Conservation (phyloP, 306 rosid genomes). For the Lathyrus oleraceus region DNA sequence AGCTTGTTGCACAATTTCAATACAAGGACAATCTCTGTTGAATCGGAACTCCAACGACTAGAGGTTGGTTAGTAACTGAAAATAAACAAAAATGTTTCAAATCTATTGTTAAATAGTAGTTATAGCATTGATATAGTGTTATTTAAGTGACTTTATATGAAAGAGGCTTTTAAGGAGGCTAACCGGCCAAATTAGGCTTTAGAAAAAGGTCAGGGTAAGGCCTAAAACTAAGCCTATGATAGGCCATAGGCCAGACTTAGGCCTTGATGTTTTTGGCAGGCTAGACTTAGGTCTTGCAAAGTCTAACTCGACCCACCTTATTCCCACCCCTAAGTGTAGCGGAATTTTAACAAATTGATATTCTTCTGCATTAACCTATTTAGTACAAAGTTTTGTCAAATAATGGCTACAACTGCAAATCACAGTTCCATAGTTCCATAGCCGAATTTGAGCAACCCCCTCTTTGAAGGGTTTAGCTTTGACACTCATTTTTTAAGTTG, state of each 20-base stretch:
- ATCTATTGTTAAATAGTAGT: not conserved
- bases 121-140: not conserved
- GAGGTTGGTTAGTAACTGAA: conserved; percentile 57
- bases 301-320: no score
- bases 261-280: no score
- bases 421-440: not conserved
- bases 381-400: not conserved
- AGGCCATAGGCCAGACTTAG: no score
- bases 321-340: not conserved
- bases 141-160: not conserved
- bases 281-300: no score
- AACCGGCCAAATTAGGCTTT: no score
- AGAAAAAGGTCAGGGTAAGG: no score
- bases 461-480: conserved; percentile 10
- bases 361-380: not conserved
- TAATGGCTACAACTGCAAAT: not conserved
- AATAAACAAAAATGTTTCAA: not conserved
- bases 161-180: no score
- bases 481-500: conserved; percentile 32
- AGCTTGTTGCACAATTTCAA: conserved; percentile 48
- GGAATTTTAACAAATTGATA: not conserved
- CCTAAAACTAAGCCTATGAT: no score
- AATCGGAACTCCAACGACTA: conserved; percentile 64
- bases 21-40: conserved; percentile 35
- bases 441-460: not conserved